phyloP scores from a whole-genome alignment of 257 asterid species.

The Fraxinus anomala region DNA sequence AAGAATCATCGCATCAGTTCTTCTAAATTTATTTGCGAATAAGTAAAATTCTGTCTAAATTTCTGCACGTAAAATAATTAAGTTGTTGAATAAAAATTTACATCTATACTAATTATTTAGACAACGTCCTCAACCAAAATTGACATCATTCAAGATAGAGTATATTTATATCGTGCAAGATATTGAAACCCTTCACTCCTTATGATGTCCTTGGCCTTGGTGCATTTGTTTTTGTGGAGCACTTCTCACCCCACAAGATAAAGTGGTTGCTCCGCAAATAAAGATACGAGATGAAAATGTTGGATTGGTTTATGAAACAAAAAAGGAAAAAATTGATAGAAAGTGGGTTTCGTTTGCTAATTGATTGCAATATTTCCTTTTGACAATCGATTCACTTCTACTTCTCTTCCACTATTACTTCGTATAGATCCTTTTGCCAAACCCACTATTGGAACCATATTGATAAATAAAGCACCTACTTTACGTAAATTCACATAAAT shows the following conservation, averaged over 20 bases:
- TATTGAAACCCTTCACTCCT: not conserved
- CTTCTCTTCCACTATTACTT: constrained; percentile 26
- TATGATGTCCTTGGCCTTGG: not conserved
- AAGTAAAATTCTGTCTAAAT: too few species aligned
- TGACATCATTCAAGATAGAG: not conserved
- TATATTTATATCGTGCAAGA: not conserved
- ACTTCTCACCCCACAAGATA: constrained; percentile 13
- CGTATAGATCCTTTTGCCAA: constrained; percentile 26
- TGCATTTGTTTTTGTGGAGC: not conserved
- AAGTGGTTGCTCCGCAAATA: constrained; percentile 23
- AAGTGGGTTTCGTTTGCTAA: constrained; percentile 15
- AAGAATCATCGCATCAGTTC: too few species aligned
- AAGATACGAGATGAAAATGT: constrained; percentile 14
- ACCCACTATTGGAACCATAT: constrained; percentile 19
- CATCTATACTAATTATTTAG: too few species aligned
- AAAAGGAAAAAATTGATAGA: constrained; percentile 3
- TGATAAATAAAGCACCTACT: too few species aligned
- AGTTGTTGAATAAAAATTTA: too few species aligned
- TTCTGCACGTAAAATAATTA: too few species aligned
- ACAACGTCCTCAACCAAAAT: too few species aligned
- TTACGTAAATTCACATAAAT: not conserved
- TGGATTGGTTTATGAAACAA: constrained; percentile 26
- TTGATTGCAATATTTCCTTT: not conserved
- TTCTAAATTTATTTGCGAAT: too few species aligned
- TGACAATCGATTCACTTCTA: constrained; percentile 9